Evolutionary conservation across 116 monocot genomes (phyloP), one percentile per base, ranked within the genome.

Genomic region (Thalassia testudinum): DNA sequence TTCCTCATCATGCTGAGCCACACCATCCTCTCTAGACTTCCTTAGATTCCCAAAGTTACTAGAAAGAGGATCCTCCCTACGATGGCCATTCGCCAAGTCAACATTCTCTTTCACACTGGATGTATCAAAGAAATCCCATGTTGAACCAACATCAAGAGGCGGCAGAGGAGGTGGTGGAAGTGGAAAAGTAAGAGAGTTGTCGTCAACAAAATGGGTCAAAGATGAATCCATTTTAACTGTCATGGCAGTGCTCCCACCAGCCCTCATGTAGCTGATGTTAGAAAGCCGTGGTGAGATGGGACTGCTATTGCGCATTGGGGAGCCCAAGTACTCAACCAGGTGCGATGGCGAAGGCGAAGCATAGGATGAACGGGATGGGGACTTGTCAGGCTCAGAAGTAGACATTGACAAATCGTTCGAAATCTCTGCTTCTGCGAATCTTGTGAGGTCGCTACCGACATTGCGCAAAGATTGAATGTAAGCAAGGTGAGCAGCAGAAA

Each of bases 101-200:
- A 21, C 20, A 42, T 37, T 54, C 17, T 57, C 61, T 0, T 34
- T 54, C 6, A 26, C 37, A 66, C 66, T 58, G 48, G 23, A 22
- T 3, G 85, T 65, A 57, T 80, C 66, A 51, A 92, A 92, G 70
- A 80, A 92, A 56, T 92, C 87, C 87, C 92, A 92, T 0, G 78
- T 66, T 6, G 76, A 64, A 45, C 61, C 60, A 26, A 54, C 54
- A 25, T 75, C 88, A 6, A 56, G 61, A 1, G 37, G 50, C 1
- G 69, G 68, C 4, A 66, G 74, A 17, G 79, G 78, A n/a, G 76
- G 79, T n/a, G 75, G 75, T 0, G 76, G 85, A 18, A 70, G 72
- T 1, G 73, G 70, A 14, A 70, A 61, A 21, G 27, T 44, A 23
- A 75, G 37, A 12, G 74, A 61, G 12, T 72, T 70, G 7, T 78